A percentile compares a stretch with the other conserved stretches of the same genome.
Conservation (phyloP, 331 rosid genomes). For the Malus hybrid region DNA sequence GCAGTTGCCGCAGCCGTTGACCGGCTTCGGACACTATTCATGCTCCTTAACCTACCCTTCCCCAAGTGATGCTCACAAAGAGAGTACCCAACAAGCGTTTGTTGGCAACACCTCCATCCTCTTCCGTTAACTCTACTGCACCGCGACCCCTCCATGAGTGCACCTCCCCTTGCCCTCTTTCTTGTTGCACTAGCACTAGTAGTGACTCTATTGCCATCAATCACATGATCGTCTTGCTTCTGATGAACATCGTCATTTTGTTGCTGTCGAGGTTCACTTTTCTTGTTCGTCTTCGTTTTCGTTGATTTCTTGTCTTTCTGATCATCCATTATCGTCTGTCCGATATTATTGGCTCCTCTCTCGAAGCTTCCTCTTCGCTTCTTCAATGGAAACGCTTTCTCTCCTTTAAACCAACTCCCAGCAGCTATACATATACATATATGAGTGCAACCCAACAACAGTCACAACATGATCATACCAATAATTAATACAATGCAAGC, state of each 20-base stretch:
- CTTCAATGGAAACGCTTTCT: constrained; percentile 63
- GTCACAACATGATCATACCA: neutral
- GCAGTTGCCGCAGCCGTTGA: constrained; percentile 9
- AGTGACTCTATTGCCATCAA: neutral
- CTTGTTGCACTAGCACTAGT: constrained; percentile 5
- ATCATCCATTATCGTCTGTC: neutral
- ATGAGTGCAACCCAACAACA: neutral
- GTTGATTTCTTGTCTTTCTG: neutral
- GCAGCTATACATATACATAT: constrained; percentile 1
- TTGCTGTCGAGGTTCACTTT: constrained; percentile 11
- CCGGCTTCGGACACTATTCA: constrained; percentile 65
- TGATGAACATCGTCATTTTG: neutral
- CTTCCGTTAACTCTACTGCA: constrained; percentile 98
- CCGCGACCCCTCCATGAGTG: constrained; percentile 89
- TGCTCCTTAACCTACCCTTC: constrained; percentile 80
- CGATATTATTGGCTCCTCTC: constrained; percentile 1
- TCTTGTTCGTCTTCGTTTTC: constrained; percentile 44
- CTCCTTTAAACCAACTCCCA: constrained; percentile 61
- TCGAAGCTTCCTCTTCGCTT: constrained; percentile 52
- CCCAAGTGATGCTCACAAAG: constrained; percentile 97
- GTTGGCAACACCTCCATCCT: constrained; percentile 95
- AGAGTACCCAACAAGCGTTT: constrained; percentile 92
- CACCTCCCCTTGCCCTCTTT: constrained; percentile 49
- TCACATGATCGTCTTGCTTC: neutral
- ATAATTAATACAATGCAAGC: neutral